phyloP scores from a whole-genome alignment of 257 asterid species.

The Fraxinus americana region DNA sequence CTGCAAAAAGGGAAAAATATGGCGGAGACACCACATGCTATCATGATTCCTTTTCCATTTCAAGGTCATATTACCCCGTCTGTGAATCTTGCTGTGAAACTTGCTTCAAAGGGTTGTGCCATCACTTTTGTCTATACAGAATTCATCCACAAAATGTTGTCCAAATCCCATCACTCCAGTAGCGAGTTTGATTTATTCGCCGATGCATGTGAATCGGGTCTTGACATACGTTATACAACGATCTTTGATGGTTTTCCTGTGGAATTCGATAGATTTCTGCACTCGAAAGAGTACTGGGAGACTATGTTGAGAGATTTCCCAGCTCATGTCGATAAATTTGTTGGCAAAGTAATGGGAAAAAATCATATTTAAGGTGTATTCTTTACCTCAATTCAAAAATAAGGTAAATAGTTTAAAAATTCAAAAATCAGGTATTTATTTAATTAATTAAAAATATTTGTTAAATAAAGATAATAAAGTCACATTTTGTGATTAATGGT shows the following conservation, averaged over 20 bases:
- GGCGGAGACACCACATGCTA: constrained; percentile 44
- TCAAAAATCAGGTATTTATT: no score
- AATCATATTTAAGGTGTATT: no score
- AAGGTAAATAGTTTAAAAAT: no score
- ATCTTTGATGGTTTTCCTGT: constrained; percentile 55
- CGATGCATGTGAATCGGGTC: constrained; percentile 39
- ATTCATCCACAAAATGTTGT: constrained; percentile 46
- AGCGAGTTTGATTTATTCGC: constrained; percentile 32
- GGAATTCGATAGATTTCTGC: constrained; percentile 31
- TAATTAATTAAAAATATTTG: no score
- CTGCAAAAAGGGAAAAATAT: constrained; percentile 25
- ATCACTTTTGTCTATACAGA: constrained; percentile 57
- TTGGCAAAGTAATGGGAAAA: constrained; percentile 10
- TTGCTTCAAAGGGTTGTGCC: constrained; percentile 63
- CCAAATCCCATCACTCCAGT: constrained; percentile 25
- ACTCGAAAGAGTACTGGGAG: constrained; percentile 32
- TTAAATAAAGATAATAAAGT: no score
- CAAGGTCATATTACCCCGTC: constrained; percentile 77
- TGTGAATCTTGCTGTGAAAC: constrained; percentile 51
- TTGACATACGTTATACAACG: constrained; percentile 54
- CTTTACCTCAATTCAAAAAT: no score
- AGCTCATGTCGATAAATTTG: constrained; percentile 44
- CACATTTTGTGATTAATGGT: no score
- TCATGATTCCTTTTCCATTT: constrained; percentile 59
- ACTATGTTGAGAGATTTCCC: constrained; percentile 33